Evolutionary conservation across 2,329 filamentous ascomycete genomes (phyloP).

Genomic region (Bipolaris victoriae): DNA sequence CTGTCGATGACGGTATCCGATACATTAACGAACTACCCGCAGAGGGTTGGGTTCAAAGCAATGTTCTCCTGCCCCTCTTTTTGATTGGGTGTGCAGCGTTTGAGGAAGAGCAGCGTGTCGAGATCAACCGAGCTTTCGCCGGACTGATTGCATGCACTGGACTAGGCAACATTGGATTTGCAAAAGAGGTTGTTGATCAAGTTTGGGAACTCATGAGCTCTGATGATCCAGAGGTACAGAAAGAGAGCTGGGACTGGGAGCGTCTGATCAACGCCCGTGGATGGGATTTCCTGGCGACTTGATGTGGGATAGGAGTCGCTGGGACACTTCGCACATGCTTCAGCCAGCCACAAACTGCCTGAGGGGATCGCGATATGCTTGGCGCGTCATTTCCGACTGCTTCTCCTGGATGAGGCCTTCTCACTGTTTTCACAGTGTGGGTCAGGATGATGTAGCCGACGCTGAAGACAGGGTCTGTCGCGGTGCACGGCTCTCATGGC

Average conservation of each 20-base stretch:
- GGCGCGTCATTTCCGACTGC: constrained; percentile 1
- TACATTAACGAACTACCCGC: constrained; percentile 62
- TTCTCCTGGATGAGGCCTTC: not conserved
- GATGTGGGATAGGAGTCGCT: constrained; percentile 3
- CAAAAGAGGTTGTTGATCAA: constrained; percentile 61
- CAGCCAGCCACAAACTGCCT: not conserved
- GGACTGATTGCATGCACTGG: constrained; percentile 62
- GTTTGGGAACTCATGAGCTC: constrained; percentile 66
- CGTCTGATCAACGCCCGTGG: constrained; percentile 63
- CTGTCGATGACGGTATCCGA: constrained; percentile 64
- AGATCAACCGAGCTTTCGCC: constrained; percentile 61
- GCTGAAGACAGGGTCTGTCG: constrained; percentile 4
- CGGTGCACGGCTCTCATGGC: constrained; percentile 10
- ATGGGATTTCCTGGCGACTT: constrained; percentile 68
- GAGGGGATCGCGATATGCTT: not conserved
- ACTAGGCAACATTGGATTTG: constrained; percentile 64
- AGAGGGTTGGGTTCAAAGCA: constrained; percentile 62
- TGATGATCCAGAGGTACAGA: constrained; percentile 56
- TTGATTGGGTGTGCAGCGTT: constrained; percentile 67
- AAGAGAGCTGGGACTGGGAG: constrained; percentile 64
- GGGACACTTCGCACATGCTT: not conserved
- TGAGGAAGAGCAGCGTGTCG: constrained; percentile 59
- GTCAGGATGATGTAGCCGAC: constrained; percentile 2
- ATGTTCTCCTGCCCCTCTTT: constrained; percentile 67
- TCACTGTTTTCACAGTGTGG: constrained; percentile 7